Conservation (phyloP, 805 yeast genomes). For the Lipomyces yamanashiensis region DNA sequence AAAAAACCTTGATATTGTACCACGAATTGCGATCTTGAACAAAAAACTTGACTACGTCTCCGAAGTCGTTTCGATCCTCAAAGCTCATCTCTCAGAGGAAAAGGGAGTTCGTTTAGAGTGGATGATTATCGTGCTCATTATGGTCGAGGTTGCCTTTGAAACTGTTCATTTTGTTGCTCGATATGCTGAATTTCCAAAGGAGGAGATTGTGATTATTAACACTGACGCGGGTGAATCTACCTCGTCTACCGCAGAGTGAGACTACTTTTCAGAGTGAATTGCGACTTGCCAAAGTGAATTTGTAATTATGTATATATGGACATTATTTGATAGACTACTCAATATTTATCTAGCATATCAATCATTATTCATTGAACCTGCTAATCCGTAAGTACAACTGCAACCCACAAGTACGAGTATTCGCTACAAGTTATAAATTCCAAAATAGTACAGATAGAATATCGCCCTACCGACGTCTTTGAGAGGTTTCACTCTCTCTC, state of each 20-base stretch:
- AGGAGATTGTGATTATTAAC: not conserved
- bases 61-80: conserved; percentile 79
- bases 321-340: no score
- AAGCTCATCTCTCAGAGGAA: conserved; percentile 74
- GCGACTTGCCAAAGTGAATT: not conserved
- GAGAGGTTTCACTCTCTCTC: conserved; percentile 2
- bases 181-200: conserved; percentile 9
- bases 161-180: conserved; percentile 70
- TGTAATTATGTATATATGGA: not conserved
- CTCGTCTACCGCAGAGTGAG: not conserved
- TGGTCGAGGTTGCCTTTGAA: conserved; percentile 86
- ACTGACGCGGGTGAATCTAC: not conserved
- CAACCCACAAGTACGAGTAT: not conserved
- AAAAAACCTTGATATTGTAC: conserved; percentile 70
- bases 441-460: not conserved
- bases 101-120: conserved; percentile 80
- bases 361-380: not conserved
- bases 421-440: no score
- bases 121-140: conserved; percentile 81
- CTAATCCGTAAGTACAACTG: not conserved
- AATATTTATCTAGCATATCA: not conserved
- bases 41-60: conserved; percentile 88
- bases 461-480: not conserved
- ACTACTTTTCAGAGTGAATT: no score
- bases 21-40: conserved; percentile 78